A percentile compares a stretch with the other conserved stretches of the same genome.
Evolutionary conservation across 2,329 filamentous ascomycete species (phyloP).

Genomic region (Thielaviopsis populi): DNA sequence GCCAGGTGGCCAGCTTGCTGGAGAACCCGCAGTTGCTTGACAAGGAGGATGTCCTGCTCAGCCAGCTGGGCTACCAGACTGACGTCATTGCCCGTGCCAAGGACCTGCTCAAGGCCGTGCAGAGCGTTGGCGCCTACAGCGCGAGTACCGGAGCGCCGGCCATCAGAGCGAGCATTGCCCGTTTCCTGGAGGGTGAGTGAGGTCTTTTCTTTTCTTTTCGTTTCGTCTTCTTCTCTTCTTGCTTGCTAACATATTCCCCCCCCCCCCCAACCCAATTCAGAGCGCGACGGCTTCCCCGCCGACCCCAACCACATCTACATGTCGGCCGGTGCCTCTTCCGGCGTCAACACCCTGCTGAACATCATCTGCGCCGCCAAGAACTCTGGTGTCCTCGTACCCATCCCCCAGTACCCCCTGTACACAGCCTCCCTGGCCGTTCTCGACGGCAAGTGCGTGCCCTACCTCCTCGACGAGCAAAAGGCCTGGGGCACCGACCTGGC

Average conservation of each 20-base stretch:
- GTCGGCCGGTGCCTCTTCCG: constrained; percentile 79
- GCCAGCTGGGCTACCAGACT: constrained; percentile 67
- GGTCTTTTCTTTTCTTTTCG: constrained; percentile 7
- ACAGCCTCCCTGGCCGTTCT: constrained; percentile 80
- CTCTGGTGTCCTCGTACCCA: constrained; percentile 79
- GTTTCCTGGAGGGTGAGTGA: constrained; percentile 70
- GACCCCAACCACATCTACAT: constrained; percentile 75
- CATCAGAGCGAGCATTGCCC: constrained; percentile 78
- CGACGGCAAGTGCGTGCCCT: constrained; percentile 76
- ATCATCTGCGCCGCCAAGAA: constrained; percentile 66
- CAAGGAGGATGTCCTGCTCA: constrained; percentile 63
- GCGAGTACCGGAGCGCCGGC: constrained; percentile 77
- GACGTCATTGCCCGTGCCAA: constrained; percentile 78
- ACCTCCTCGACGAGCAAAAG: constrained; percentile 76
- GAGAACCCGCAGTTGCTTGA: constrained; percentile 81
- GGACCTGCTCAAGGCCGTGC: constrained; percentile 65
- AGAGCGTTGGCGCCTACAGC: constrained; percentile 91
- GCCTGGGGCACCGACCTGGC: constrained; percentile 77
- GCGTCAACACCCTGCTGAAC: constrained; percentile 85
- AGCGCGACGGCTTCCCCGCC: constrained; percentile 75
- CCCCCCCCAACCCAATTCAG: constrained; percentile 29
- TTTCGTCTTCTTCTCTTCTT: background rate
- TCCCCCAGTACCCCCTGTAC: constrained; percentile 96
- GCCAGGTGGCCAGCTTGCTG: constrained; percentile 81
- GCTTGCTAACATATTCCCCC: constrained; percentile 1